phyloP scores from a whole-genome alignment of 106 monocot species.

The Triglochin maritima region DNA sequence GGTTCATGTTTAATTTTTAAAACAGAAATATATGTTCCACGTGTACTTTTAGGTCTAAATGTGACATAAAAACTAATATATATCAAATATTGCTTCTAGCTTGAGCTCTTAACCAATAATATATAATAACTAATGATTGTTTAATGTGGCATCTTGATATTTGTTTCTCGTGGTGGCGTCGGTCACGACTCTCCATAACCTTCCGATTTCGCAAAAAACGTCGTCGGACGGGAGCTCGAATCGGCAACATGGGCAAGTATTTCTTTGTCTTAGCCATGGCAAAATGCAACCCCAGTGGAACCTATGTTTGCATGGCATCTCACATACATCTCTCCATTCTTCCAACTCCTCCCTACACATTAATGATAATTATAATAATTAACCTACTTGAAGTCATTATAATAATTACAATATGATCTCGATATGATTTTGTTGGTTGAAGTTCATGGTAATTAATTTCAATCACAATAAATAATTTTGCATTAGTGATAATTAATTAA shows the following conservation, averaged over 20 bases:
- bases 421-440: no score
- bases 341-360: constrained; percentile 44
- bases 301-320: constrained; percentile 59
- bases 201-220: constrained; percentile 51
- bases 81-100: no score
- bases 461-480: neutral
- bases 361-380: neutral
- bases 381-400: no score
- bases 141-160: no score
- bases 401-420: neutral
- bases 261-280: constrained; percentile 56
- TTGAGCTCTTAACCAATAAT: no score
- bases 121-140: no score
- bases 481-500: neutral
- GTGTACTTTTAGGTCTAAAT: no score
- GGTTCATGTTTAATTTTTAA: no score
- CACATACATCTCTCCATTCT: constrained; percentile 44
- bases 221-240: constrained; percentile 73
- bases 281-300: constrained; percentile 84
- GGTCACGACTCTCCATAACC: constrained; percentile 48
- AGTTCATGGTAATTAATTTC: neutral
- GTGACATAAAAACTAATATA: no score
- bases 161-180: neutral
- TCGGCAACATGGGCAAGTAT: constrained; percentile 85
- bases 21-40: no score